Base-by-base conservation (phyloP, 169 alveolate species). In the Plasmodium chabaudi region DNA sequence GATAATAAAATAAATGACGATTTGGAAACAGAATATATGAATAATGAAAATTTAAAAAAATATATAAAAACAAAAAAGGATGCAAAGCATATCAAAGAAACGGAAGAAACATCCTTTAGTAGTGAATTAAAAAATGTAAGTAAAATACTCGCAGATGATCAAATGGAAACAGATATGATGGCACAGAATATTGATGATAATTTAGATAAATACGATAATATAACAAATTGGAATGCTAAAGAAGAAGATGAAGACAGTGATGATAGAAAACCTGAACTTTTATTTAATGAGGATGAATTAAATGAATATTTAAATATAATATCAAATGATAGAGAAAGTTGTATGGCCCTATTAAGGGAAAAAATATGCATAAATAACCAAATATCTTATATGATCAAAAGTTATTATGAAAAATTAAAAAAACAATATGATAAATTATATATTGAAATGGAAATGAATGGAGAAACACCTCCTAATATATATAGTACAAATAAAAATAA, bases 311-410 rank as follows among this genome's bases (percentile, higher is more conserved):
- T 82, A 46, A 44, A 68, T 15, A 84, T 67, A 82, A 82, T 82
- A 2, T 57, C 69, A 5, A 65, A 27, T 39, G 86, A 72, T 15
- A 79, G 96, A 23, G 93, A 88, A 86, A 91, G 92, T 5, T 93
- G 94, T 19, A 77, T 92, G 61, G 87, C 92, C 9, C 56, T 88
- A 19, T 59, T 90, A 53, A 92, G 91, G 53, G 96, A 94, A 87
- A 94, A 94, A 47, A 63, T 94, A 25, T 93, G 93, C 63, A 82
- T 94, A 1, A 94, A 94, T 79, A 92, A 90, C 51, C 96, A 94
- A 47, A 86, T 94, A 39, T 57, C 95, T 9, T 75, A 91, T 25
- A 92, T 94, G 93, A 74, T 94, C 5, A 94, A 92, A 87, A 72
- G 75, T 68, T 93, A 92, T 53, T 92, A 92, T 60, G 96, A 94